Conservation (phyloP, 106 monocot genomes). For the Alisma plantagoaquatica region DNA sequence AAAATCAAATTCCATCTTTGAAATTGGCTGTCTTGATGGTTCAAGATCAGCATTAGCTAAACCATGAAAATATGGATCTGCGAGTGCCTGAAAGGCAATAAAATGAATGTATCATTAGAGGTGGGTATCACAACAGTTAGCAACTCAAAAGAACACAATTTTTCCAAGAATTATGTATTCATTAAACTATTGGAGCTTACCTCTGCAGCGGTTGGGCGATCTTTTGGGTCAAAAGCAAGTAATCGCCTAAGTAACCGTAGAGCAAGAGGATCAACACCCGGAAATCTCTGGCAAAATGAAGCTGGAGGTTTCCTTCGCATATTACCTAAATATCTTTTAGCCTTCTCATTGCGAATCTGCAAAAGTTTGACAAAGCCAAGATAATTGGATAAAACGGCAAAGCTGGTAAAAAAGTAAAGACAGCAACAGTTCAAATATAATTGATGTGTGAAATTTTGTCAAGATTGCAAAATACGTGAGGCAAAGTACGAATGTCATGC, state of each 20-base stretch:
- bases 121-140: too few relatives aligned
- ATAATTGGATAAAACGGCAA: background rate
- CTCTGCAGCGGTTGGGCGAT: conserved; percentile 29
- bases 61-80: conserved; percentile 54
- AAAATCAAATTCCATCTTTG: conserved; percentile 77
- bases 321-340: conserved; percentile 18
- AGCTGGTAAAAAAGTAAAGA: background rate
- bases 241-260: conserved; percentile 23
- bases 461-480: background rate
- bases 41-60: conserved; percentile 55
- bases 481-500: background rate
- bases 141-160: too few relatives aligned
- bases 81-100: conserved; percentile 58
- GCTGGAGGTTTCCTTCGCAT: conserved; percentile 19
- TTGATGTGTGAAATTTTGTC: too few relatives aligned
- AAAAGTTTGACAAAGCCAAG: background rate
- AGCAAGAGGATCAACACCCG: conserved; percentile 19
- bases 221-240: conserved; percentile 34
- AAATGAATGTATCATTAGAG: too few relatives aligned
- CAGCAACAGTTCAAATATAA: too few relatives aligned
- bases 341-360: conserved; percentile 31
- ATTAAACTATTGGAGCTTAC: too few relatives aligned
- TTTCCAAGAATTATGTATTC: too few relatives aligned
- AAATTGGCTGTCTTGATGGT: conserved; percentile 50
- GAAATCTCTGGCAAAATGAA: conserved; percentile 24